phyloP scores from a whole-genome alignment of 768 basidiomycete genomes.

The Steccherinum ochraceum region DNA sequence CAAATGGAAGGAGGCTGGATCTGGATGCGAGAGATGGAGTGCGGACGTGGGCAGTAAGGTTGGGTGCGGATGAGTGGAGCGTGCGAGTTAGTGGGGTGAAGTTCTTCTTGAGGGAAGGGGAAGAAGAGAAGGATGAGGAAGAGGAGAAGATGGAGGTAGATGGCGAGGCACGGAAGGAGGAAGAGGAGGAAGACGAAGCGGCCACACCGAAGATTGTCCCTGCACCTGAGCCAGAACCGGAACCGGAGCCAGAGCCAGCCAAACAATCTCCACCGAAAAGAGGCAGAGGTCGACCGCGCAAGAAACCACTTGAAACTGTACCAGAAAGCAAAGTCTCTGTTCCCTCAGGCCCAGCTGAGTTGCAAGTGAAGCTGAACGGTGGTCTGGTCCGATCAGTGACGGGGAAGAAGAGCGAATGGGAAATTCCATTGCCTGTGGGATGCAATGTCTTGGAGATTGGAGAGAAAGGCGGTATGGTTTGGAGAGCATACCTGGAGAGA shows the following conservation, averaged over 20 bases:
- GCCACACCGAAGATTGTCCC: too few species aligned
- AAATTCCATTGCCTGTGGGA: constrained; percentile 52
- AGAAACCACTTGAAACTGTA: constrained; percentile 14
- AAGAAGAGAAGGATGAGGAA: constrained; percentile 50
- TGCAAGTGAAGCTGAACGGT: constrained; percentile 64
- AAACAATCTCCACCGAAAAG: constrained; percentile 9
- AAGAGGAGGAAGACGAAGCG: constrained; percentile 25
- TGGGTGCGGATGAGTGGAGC: constrained; percentile 15
- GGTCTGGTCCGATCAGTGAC: constrained; percentile 34
- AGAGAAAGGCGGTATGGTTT: constrained; percentile 59
- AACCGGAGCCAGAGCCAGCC: too few species aligned
- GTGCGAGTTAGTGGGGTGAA: constrained; percentile 47
- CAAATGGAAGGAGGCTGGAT: constrained; percentile 48
- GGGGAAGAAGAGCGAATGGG: constrained; percentile 51
- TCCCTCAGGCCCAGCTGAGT: constrained; percentile 29
- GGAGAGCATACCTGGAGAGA: constrained; percentile 56
- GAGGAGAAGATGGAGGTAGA: constrained; percentile 41
- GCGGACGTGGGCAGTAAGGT: constrained; percentile 61
- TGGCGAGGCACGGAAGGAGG: constrained; percentile 24
- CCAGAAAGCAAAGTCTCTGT: constrained; percentile 18
- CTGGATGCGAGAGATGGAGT: constrained; percentile 70
- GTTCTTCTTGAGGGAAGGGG: constrained; percentile 46
- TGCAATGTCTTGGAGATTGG: constrained; percentile 65
- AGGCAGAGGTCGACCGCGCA: constrained; percentile 15
- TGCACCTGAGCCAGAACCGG: neutral